Percentiles rank a stretch among this genome's conserved stretches.
phyloP scores from a whole-genome alignment of 176 grass and related monocot genomes.

The Elaeis guineensis region DNA sequence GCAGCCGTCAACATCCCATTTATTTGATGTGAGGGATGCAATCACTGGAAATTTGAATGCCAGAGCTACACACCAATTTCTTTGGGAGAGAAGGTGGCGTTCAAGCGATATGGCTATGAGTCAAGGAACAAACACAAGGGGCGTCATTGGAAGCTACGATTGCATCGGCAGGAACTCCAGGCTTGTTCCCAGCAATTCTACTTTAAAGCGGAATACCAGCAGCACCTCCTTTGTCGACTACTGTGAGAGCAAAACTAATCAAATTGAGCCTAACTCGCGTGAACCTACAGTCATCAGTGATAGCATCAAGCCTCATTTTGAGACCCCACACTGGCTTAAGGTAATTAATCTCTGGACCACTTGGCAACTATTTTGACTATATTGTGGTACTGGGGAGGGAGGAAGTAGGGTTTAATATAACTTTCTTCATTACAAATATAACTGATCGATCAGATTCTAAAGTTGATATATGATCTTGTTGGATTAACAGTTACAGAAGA shows the following conservation, averaged over 20 bases:
- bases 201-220: background rate
- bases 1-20: conserved; percentile 23
- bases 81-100: conserved; percentile 33
- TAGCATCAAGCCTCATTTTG: conserved; percentile 27
- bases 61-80: conserved; percentile 1
- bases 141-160: background rate
- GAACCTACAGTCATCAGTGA: conserved; percentile 34
- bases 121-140: background rate
- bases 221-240: conserved; percentile 1
- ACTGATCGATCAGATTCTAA: no score
- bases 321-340: conserved; percentile 15
- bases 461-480: background rate
- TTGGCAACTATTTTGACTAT: no score
- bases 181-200: background rate
- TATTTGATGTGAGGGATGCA: conserved; percentile 39
- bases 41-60: conserved; percentile 8
- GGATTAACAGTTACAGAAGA: conserved; percentile 12
- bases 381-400: no score
- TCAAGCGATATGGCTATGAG: background rate
- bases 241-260: background rate
- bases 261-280: conserved; percentile 12
- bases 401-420: no score
- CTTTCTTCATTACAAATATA: no score
- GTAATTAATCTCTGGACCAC: conserved; percentile 7
- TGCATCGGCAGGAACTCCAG: conserved; percentile 14